Evolutionary conservation across 208 protist genomes (phyloP).

Genomic region (Novymonas esmeraldas): DNA sequence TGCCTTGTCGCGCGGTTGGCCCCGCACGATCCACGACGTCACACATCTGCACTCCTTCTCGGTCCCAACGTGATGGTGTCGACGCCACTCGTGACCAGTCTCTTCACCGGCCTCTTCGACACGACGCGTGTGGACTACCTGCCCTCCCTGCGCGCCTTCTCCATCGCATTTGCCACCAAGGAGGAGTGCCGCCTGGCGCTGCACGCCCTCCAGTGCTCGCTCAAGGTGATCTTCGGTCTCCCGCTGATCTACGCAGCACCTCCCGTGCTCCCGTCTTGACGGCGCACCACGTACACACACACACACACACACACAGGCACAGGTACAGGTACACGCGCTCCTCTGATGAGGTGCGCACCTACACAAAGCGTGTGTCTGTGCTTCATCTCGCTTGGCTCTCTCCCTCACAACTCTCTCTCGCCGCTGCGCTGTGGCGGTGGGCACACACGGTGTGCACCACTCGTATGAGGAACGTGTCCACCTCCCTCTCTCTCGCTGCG

Average conservation of each 20-base stretch:
- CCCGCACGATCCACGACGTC: conserved; percentile 34
- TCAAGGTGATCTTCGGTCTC: conserved; percentile 57
- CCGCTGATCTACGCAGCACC: conserved; percentile 18
- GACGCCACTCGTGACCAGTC: conserved; percentile 56
- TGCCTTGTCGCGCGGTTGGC: conserved; percentile 30
- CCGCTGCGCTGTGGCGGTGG: no score
- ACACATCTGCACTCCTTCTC: conserved; percentile 41
- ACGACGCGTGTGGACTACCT: conserved; percentile 44
- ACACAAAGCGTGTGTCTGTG: no score
- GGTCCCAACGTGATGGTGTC: conserved; percentile 63
- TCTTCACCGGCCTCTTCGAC: conserved; percentile 72
- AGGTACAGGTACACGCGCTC: background rate
- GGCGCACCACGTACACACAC: background rate
- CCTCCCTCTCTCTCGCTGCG: no score
- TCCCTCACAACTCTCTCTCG: no score
- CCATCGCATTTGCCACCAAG: conserved; percentile 43
- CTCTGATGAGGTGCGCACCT: background rate
- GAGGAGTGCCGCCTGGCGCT: conserved; percentile 47
- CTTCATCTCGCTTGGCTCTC: no score
- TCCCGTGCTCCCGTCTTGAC: background rate
- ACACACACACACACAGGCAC: conserved; percentile 3
- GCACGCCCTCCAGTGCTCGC: conserved; percentile 66
- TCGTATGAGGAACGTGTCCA: no score
- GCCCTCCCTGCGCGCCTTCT: conserved; percentile 31
- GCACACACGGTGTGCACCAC: no score